Base-by-base conservation (phyloP, 176 grass and related monocot species). In the Rhynchospora breviuscula region DNA sequence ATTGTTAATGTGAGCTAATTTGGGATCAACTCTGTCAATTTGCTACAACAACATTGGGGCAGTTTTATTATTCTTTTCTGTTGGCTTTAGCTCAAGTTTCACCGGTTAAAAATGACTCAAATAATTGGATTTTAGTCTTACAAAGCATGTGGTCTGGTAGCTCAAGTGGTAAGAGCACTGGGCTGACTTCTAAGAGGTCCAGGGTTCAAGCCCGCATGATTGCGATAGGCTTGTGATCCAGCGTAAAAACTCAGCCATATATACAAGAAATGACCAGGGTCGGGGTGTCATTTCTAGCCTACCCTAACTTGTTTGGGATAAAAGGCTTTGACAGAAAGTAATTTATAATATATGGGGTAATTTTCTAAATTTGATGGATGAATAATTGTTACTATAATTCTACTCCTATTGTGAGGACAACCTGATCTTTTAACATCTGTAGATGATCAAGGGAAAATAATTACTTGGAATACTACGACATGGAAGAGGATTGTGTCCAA, bases 371-470 rank as follows among this genome's bases (percentile, higher is more conserved):
- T 68, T 35, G 33, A 71, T 15, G 40, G 8, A 71, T 15, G 23
- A 77, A 31, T 54, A 12, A 1, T 56, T 75, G 70, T 74, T 77
- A 77, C 13, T 54, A 54, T 22, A 78, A 47, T 78, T 57, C 3
- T 31, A 29, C 25, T 57, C 73, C 17, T 78, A 33, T 53, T 56
- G 2, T 77, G 22, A 51, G 48, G 73, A 56, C 17, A 29, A 31
- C 22, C 48, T 63, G 29, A 80, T 69, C 87, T 44, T 85, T 48
- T 61, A 84, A 52, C 44, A 79, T 79, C 46, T 71, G 18, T 79
- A 95, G 96, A 90, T 90, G 87, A 91, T 82, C 90, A 90, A 83
- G 89, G 86, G 62, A 96, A 92, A 89, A 89, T 99, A 90, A 83
- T 99, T 14, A 93, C 91, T 91, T 99, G 96, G 96, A 86, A 93